Conservation (phyloP, 2,329 filamentous ascomycete species). For the Curvularia spicifera region DNA sequence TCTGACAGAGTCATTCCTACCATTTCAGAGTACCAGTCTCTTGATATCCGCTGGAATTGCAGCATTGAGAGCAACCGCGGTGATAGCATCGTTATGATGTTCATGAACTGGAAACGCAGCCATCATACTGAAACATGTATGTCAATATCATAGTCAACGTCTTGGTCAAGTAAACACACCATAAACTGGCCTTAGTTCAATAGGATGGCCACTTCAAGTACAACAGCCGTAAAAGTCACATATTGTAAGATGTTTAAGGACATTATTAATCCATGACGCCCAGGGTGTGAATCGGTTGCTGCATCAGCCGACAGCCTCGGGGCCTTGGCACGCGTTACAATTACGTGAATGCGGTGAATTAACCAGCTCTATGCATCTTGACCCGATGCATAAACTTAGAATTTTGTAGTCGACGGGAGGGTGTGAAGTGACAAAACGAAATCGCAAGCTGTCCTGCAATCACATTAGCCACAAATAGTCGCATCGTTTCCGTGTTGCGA, state of each 20-base stretch:
- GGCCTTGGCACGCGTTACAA: neutral
- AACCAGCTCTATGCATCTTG: neutral
- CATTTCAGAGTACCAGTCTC: too few relatives aligned
- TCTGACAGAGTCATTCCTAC: too few relatives aligned
- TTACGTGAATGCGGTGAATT: neutral
- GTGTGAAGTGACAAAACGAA: neutral
- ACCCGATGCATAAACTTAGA: neutral
- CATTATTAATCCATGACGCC: neutral
- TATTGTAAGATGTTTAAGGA: neutral
- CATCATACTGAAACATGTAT: neutral
- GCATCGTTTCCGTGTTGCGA: neutral
- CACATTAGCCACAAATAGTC: neutral
- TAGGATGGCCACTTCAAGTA: neutral
- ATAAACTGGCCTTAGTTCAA: neutral
- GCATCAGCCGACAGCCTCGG: neutral
- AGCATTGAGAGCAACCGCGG: too few relatives aligned
- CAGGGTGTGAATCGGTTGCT: neutral
- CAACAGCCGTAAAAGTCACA: neutral
- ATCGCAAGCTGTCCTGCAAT: neutral
- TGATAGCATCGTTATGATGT: too few relatives aligned
- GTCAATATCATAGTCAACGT: neutral
- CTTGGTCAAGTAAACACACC: neutral
- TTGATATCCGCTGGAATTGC: too few relatives aligned
- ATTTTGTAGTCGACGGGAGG: neutral
- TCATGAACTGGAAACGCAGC: too few relatives aligned